Base-by-base conservation (phyloP, 768 basidiomycete species). In the Phlebiopsis gigantea region DNA sequence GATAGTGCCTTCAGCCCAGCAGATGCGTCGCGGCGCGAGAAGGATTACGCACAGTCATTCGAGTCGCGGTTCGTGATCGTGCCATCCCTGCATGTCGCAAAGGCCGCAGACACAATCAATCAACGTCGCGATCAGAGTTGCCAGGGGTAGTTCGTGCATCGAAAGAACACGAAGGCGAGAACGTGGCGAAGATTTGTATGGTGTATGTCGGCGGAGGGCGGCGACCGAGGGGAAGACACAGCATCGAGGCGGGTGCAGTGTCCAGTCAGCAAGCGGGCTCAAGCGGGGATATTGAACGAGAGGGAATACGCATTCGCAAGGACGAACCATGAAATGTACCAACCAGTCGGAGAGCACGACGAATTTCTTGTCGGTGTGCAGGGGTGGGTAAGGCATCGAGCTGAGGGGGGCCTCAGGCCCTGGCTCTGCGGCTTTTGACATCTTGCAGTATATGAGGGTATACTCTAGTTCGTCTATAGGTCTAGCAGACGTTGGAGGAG, bases 31-130 rank as follows among this genome's bases (percentile, higher is more conserved):
- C 12, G 34, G 63, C 49, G 31, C 14, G 12, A 39, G 34, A 39
- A 39, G 30, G 28, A 29, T 28, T 12, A 64, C 84, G 60, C 67
- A 93, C 89, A 93, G 65, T 97, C 94, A 70, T 98, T 98, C 6
- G 90, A 93, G 68, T 98, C 94, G 65, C 81, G 83, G 41, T 82
- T 93, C 2, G 94, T 96, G 73, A 98, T 96, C 14, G 94, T 98
- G 64, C 90, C 90, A 74, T 93, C 90, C 90, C 90, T 91, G 68
- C 24, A 57, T 41, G 50, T 53, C 45, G 46, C 49, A 51, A 14
- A 10, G 9, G 7, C 44, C 44, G 19, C 7, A 45, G 44, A 45
- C 44, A 45, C 44, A 45, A 45, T 45, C 44, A 45, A 21, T 8
- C 34, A 39, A 39, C 34, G 17, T 39, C 19, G 17, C 25, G 4